Evolutionary conservation across 768 basidiomycete species (phyloP).

Genomic region (Sarcodon sp.): DNA sequence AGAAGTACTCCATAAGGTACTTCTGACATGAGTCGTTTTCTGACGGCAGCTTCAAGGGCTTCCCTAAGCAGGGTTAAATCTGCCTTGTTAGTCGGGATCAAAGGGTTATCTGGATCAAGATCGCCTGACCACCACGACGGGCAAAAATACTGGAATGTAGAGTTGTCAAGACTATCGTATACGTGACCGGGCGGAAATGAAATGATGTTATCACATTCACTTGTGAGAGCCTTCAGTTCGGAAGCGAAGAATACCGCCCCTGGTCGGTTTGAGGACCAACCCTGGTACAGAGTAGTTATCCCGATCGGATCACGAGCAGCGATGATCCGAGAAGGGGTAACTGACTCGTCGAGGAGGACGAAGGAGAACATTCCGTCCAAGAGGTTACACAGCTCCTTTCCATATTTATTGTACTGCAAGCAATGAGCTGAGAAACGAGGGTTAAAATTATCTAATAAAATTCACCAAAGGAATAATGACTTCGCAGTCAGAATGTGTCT

Average conservation of each 20-base stretch:
- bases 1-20: constrained; percentile 96
- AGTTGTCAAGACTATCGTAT: constrained; percentile 74
- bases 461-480: constrained; percentile 84
- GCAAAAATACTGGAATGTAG: constrained; percentile 73
- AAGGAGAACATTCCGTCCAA: constrained; percentile 99
- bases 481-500: constrained; percentile 97
- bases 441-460: not conserved
- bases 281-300: constrained; percentile 97
- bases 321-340: constrained; percentile 79
- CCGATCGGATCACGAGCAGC: constrained; percentile 97
- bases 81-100: constrained; percentile 43
- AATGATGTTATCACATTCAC: constrained; percentile 90
- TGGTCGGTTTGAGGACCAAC: constrained; percentile 76
- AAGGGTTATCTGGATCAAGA: constrained; percentile 37
- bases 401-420: constrained; percentile 72
- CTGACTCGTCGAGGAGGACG: constrained; percentile 88
- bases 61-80: constrained; percentile 66
- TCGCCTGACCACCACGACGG: constrained; percentile 91
- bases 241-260: constrained; percentile 87
- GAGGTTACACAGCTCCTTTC: constrained; percentile 56
- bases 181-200: constrained; percentile 97
- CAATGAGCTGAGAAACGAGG: not conserved
- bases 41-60: constrained; percentile 81
- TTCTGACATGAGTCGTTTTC: constrained; percentile 94
- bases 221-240: constrained; percentile 83